Base-by-base conservation (phyloP, 2,329 filamentous ascomycete genomes). In the Tolypocladium tropicale region DNA sequence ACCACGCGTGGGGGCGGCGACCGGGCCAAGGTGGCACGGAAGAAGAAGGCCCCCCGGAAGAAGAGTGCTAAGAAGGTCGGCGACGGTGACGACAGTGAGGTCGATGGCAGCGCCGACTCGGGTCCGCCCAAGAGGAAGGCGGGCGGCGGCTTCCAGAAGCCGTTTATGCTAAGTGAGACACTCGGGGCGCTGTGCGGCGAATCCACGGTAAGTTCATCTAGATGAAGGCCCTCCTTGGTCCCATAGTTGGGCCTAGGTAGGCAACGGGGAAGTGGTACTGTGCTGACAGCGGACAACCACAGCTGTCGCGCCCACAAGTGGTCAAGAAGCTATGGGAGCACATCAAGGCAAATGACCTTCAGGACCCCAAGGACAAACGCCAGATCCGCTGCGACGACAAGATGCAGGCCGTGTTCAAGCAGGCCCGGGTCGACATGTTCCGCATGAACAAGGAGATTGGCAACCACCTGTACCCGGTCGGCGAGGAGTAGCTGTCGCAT, bases 391-490 rank as follows among this genome's bases (percentile, higher is more conserved):
- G 94, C 74, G 94, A 99, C 72, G 90, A 95, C 28, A 85, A 84
- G 63, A 88, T 99, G 87, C 85, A 89, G 58, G 88, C 88, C 7
- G 88, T 99, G 9, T 99, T 99, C 76, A 95, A 95, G 71, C 82
- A 88, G 66, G 84, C 91, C 65, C 89, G 83, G 66, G 88, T 99
- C 53, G 90, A 97, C 73, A 99, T 99, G 94, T 99, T 99, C 72
- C 92, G 90, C 63, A 97, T 99, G 93, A 97, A 96, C 78, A 96
- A 96, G 77, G 83, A 96, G 18, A 83, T 97, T 12, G 90, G 89
- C 60, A 86, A 88, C 68, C 93, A 97, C 67, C 78, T 97, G 41
- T 96, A 95, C 68, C 89, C 88, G 2, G 80, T 89, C 52, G 90
- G 93, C 54, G 90, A 94, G 70, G 84, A 72, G 56, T 68, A 69